phyloP scores from a whole-genome alignment of 257 asterid genomes.

The Nicotiana knightiana region DNA sequence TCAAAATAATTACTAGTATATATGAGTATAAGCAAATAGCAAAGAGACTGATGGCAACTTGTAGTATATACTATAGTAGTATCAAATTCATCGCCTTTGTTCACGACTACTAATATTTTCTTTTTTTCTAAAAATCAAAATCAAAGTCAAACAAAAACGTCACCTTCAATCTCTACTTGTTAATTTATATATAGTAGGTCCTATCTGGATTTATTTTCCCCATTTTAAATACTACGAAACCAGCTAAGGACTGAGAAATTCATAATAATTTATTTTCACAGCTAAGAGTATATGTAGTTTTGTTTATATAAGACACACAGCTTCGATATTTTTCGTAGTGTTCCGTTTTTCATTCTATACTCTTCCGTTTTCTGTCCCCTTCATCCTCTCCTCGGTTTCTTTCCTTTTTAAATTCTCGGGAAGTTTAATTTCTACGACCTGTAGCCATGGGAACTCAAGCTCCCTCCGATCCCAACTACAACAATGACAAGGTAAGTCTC shows the following conservation, averaged over 20 bases:
- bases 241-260: not conserved
- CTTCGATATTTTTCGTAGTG: not conserved
- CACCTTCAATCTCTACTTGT: constrained; percentile 6
- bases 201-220: not conserved
- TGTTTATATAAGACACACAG: not conserved
- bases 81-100: constrained; percentile 1
- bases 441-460: constrained; percentile 33
- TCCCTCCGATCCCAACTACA: constrained; percentile 8
- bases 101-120: not conserved
- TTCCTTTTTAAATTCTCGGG: not conserved
- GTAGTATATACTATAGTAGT: not conserved
- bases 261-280: not conserved
- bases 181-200: not conserved
- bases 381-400: not conserved
- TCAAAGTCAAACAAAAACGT: constrained; percentile 29
- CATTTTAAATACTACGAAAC: not conserved
- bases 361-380: not conserved
- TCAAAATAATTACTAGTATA: not conserved
- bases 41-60: not conserved
- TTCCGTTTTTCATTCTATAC: not conserved
- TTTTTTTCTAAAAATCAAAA: not conserved
- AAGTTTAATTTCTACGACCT: not conserved
- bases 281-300: not conserved
- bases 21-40: not conserved
- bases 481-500: constrained; percentile 26